These are phyloP conservation scores for Usnea hakonensis DNA, from an alignment of 495 filamentous ascomycete genomes.

Conservation along the genomic window DNA sequence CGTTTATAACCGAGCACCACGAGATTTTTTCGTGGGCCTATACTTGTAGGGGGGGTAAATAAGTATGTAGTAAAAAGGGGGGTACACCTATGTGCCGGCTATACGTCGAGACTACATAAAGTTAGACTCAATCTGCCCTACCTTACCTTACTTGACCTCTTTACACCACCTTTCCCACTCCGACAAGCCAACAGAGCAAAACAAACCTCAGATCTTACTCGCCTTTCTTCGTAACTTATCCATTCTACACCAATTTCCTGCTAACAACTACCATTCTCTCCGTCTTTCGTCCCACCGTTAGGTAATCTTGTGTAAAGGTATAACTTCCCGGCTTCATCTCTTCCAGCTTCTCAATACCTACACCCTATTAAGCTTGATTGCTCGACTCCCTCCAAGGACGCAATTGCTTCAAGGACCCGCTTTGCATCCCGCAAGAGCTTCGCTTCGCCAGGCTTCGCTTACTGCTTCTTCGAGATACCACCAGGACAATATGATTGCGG, in stretches of 20 bases:
- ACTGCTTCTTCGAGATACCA: conserved; percentile 1
- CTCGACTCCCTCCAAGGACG: not conserved
- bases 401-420: not conserved
- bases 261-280: not conserved
- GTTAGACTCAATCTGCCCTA: no score
- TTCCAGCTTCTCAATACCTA: not conserved
- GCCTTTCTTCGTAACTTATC: not conserved
- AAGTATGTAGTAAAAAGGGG: no score
- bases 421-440: not conserved
- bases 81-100: no score
- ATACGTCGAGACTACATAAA: no score
- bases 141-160: no score
- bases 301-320: not conserved
- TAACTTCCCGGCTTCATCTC: not conserved
- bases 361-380: not conserved
- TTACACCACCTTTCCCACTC: no score
- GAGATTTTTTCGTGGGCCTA: no score
- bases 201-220: no score
- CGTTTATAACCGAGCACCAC: no score
- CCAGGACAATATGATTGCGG: conserved; percentile 6
- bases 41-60: no score
- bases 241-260: no score
- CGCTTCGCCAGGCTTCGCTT: conserved; percentile 2
- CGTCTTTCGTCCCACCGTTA: not conserved
- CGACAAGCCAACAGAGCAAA: no score